These are phyloP conservation scores for Selaginella moellendorffii DNA, from an alignment of 75 land plant species.

Conservation along the genomic window DNA sequence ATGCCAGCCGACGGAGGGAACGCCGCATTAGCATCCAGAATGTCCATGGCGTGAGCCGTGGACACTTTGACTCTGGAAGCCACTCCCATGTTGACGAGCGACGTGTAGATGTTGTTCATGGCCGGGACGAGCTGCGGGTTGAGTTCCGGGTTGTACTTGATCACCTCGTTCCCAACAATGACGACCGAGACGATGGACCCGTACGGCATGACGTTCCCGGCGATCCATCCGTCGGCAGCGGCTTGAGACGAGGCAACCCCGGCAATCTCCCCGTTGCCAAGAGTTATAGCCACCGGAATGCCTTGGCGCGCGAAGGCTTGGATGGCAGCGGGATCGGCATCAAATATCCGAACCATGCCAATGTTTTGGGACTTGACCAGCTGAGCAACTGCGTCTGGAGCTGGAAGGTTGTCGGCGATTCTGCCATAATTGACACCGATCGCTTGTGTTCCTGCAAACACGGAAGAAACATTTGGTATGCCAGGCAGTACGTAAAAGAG, in stretches of 20 bases:
- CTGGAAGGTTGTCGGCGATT: not conserved
- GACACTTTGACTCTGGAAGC: not conserved
- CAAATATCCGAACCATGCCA: not conserved
- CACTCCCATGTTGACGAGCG: not conserved
- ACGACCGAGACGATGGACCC: not conserved
- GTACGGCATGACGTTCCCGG: not conserved
- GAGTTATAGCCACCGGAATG: not conserved
- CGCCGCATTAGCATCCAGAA: constrained; percentile 4
- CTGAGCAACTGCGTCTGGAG: not conserved
- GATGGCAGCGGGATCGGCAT: not conserved
- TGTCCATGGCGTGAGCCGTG: constrained; percentile 15
- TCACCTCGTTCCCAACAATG: constrained; percentile 1
- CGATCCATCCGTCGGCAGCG: not conserved
- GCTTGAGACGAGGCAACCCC: not conserved
- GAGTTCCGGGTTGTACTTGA: constrained; percentile 6
- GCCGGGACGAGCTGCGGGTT: not conserved
- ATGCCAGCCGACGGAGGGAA: constrained; percentile 18
- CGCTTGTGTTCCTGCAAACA: not conserved
- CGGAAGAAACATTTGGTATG: not conserved
- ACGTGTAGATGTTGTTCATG: not conserved
- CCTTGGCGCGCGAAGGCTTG: not conserved
- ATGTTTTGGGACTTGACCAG: not conserved
- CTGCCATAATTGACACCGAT: not conserved
- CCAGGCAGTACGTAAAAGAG: too few species aligned
- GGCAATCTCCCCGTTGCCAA: not conserved